Conservation (phyloP, 2,329 filamentous ascomycete species). For the Coniella vitis region DNA sequence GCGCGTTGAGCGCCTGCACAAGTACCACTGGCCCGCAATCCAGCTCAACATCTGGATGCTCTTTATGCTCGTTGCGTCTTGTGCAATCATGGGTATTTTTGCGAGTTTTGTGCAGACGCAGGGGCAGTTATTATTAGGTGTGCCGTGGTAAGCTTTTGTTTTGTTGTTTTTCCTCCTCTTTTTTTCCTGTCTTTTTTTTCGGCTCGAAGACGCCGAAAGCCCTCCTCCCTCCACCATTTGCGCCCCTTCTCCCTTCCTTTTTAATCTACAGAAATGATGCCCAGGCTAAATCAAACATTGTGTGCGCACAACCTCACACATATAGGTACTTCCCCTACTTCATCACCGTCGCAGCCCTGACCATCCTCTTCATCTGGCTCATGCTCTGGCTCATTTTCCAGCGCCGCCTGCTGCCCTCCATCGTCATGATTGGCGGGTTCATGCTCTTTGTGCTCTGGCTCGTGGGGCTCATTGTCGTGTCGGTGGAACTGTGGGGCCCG, state of each 20-base stretch:
- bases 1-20: conserved; percentile 41
- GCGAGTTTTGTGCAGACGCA: conserved; percentile 54
- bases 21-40: conserved; percentile 63
- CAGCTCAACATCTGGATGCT: conserved; percentile 63
- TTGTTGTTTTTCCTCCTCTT: neutral
- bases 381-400: conserved; percentile 58
- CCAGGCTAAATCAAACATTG: too few relatives aligned
- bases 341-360: conserved; percentile 51
- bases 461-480: conserved; percentile 55
- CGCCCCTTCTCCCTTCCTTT: neutral
- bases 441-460: conserved; percentile 63
- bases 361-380: conserved; percentile 58
- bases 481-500: conserved; percentile 58
- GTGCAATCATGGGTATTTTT: conserved; percentile 55
- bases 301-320: conserved; percentile 24
- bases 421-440: conserved; percentile 58
- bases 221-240: neutral
- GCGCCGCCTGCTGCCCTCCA: conserved; percentile 52
- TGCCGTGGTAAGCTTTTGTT: conserved; percentile 50
- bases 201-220: too few relatives aligned
- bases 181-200: too few relatives aligned
- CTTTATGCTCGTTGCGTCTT: conserved; percentile 54
- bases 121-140: conserved; percentile 42
- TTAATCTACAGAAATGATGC: neutral
- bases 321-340: conserved; percentile 59